A percentile compares a stretch with the other conserved stretches of the same genome.
These are phyloP conservation scores for Pseudogymnoascus sp. DNA, from an alignment of 2,329 filamentous ascomycete species.

Conservation along the genomic window DNA sequence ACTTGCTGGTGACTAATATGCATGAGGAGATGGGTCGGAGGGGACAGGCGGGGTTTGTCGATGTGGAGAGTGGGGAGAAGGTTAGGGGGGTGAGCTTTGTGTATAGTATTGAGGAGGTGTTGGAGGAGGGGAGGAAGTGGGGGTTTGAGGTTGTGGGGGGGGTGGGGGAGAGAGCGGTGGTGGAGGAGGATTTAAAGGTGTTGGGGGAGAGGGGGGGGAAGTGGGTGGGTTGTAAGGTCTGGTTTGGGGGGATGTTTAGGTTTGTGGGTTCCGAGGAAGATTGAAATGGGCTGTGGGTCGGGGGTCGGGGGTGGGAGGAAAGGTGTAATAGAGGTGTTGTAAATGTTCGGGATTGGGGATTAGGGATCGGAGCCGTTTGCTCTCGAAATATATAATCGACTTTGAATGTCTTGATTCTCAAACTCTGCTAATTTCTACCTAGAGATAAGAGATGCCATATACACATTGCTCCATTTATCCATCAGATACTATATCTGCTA, in stretches of 20 bases:
- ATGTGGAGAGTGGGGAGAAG: slow-evolving; percentile 43
- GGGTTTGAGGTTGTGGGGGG: slow-evolving; percentile 37
- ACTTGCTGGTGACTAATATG: slow-evolving; percentile 59
- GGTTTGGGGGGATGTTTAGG: slow-evolving; percentile 43
- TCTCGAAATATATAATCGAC: neutral
- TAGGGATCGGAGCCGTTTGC: neutral
- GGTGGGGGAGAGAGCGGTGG: slow-evolving; percentile 36
- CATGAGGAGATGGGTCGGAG: slow-evolving; percentile 53
- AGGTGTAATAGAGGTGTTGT: neutral
- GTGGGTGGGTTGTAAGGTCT: slow-evolving; percentile 50
- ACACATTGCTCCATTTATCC: neutral
- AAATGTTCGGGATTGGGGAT: neutral
- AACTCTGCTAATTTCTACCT: neutral
- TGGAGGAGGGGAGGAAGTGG: slow-evolving; percentile 37
- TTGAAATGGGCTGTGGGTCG: neutral
- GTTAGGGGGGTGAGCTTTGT: slow-evolving; percentile 50
- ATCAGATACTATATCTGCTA: neutral
- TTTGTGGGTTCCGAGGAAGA: slow-evolving; percentile 4
- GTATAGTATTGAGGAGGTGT: slow-evolving; percentile 42
- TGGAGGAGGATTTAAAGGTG: slow-evolving; percentile 32
- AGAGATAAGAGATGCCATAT: neutral
- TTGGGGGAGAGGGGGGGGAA: slow-evolving; percentile 54
- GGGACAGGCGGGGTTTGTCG: slow-evolving; percentile 54
- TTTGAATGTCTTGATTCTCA: neutral
- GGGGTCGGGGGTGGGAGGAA: neutral